Conservation (phyloP, 2,329 filamentous ascomycete genomes). For the Neocucurbitaria cava region DNA sequence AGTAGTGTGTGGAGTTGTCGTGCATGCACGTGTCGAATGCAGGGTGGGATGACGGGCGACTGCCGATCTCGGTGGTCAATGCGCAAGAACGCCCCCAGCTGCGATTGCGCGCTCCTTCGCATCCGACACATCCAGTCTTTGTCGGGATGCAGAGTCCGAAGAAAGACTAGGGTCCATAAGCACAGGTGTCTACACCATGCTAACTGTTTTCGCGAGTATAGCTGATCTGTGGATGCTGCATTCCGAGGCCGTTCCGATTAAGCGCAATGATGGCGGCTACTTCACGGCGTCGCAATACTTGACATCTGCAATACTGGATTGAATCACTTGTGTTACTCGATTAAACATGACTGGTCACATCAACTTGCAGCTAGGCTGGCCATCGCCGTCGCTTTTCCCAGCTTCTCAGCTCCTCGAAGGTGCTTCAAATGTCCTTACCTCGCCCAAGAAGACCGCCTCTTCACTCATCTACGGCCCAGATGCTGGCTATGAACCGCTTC, state of each 20-base stretch:
- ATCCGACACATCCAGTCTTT: not conserved
- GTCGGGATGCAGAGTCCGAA: not conserved
- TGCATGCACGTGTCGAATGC: not conserved
- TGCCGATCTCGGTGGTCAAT: slow-evolving; percentile 3
- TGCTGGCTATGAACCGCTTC: slow-evolving; percentile 72
- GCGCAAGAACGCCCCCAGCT: not conserved
- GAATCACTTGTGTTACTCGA: not conserved
- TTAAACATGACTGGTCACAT: slow-evolving; percentile 49
- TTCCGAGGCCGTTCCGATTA: slow-evolving; percentile 3
- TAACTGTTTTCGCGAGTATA: not conserved
- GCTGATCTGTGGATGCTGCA: not conserved
- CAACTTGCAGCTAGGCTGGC: slow-evolving; percentile 74
- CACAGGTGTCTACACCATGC: not conserved
- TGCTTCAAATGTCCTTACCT: slow-evolving; percentile 63
- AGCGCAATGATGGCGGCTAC: not conserved
- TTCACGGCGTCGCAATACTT: not conserved
- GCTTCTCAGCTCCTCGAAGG: slow-evolving; percentile 64
- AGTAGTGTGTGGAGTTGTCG: not conserved
- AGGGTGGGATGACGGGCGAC: slow-evolving; percentile 1
- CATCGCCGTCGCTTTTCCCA: slow-evolving; percentile 67
- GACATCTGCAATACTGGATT: not conserved
- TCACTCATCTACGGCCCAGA: slow-evolving; percentile 79
- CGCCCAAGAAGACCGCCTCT: slow-evolving; percentile 62
- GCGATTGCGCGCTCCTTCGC: not conserved
- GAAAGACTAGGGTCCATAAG: not conserved